Conservation (phyloP, 2,329 filamentous ascomycete species). For the Volutella citrinella region DNA sequence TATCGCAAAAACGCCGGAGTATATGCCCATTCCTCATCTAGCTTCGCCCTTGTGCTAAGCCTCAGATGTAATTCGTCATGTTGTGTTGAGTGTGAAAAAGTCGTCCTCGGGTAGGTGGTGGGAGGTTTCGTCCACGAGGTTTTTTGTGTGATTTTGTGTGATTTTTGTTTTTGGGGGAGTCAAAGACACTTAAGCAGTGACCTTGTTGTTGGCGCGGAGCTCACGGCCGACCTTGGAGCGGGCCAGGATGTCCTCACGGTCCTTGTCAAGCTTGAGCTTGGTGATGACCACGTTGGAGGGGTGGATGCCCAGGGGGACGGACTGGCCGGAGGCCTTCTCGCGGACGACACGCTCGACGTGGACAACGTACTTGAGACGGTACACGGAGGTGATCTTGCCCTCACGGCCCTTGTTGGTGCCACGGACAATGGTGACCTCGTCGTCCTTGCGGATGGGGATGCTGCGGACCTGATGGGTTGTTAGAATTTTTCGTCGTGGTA, state of each 20-base stretch:
- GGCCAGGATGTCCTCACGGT: slow-evolving; percentile 84
- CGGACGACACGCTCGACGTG: slow-evolving; percentile 95
- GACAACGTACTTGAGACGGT: slow-evolving; percentile 96
- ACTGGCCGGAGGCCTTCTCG: slow-evolving; percentile 97
- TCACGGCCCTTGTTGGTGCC: slow-evolving; percentile 96
- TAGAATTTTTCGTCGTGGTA: too few relatives aligned
- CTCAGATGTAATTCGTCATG: too few relatives aligned
- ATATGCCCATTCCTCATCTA: slow-evolving; percentile 36
- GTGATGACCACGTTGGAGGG: slow-evolving; percentile 97
- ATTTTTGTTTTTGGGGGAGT: slow-evolving; percentile 19
- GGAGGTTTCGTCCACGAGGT: slow-evolving; percentile 16
- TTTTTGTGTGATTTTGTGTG: slow-evolving; percentile 14
- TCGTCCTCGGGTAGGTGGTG: slow-evolving; percentile 19
- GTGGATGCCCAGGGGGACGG: slow-evolving; percentile 89
- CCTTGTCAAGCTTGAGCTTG: slow-evolving; percentile 98
- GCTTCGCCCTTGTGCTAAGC: slow-evolving; percentile 21
- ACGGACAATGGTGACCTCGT: slow-evolving; percentile 90
- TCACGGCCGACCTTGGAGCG: slow-evolving; percentile 80
- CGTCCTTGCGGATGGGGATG: slow-evolving; percentile 97
- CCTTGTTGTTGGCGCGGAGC: slow-evolving; percentile 69
- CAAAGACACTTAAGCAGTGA: slow-evolving; percentile 47
- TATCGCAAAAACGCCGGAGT: slow-evolving; percentile 37
- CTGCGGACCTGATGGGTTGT: slow-evolving; percentile 67
- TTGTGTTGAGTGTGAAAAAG: slow-evolving; percentile 14
- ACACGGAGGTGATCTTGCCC: slow-evolving; percentile 97